Base-by-base conservation (phyloP, 768 basidiomycete genomes). In the Coprinellus micaceus region DNA sequence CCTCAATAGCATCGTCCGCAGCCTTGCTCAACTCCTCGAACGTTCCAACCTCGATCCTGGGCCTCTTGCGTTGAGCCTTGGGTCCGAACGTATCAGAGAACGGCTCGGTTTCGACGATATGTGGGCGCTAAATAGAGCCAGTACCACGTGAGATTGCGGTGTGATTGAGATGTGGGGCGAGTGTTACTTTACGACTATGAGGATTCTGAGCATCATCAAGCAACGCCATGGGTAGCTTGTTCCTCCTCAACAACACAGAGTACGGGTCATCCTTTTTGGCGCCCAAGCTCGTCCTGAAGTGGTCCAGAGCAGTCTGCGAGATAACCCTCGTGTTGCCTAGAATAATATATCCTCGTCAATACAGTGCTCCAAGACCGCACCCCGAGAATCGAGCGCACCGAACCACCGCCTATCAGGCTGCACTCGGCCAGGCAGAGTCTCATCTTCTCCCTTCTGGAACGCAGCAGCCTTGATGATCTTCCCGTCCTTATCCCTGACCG, bases 371-470 rank as follows among this genome's bases (percentile, higher is more conserved):
- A 44, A 33, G 5, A 54, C 19, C 13, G 25, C 15, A 24, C 37
- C 9, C 15, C 11, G 11, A 22, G 15, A 46, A 36, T 22, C 26
- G 54, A 56, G 77, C 89, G 61, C 66, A 96, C 94, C 97, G 65
- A 99, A 99, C 96, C 96, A 99, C 64, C 95, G 75, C 57, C 94
- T 79, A 78, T 99, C 96, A 56, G 96, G 91, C 74, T 94, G 91
- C 21, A 98, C 92, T 53, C 95, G 77, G 24, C 95, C 96, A 0
- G 92, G 89, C 61, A 85, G 87, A 2, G 89, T 84, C 72, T 97
- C 94, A 52, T 85, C 87, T 71, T 97, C 94, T n/a, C 87, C 87
- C 69, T 92, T 95, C 74, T 98, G 96, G 69, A 93, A 98, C 5
- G 90, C 91, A 59, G 97, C 96, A 52, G 93, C 94, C 71, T 95